A percentile compares a stretch with the other conserved stretches of the same genome.
Conservation (phyloP, 192 early-diverging fungal genomes). For the Oehlia diaphana region DNA sequence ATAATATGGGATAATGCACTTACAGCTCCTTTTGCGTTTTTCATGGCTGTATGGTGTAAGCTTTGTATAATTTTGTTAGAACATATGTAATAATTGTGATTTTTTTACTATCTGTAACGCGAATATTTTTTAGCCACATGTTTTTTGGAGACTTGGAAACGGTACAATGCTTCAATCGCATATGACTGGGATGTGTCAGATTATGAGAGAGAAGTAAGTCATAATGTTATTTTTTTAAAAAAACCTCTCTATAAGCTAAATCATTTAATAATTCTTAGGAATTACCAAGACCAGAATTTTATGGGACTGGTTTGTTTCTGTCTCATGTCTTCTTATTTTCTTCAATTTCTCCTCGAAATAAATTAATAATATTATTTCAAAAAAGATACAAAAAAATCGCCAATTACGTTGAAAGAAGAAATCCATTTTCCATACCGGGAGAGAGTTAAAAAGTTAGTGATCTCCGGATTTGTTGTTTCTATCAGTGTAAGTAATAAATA, state of each 20-base stretch:
- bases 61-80: neutral
- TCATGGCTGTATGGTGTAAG: conserved; percentile 61
- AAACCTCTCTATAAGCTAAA: neutral
- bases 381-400: conserved; percentile 38
- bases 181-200: conserved; percentile 59
- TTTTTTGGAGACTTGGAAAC: conserved; percentile 66
- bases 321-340: neutral
- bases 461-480: conserved; percentile 44
- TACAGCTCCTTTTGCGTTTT: conserved; percentile 56
- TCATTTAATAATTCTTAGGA: conserved; percentile 27
- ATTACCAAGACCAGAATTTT: conserved; percentile 57
- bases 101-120: neutral
- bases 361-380: neutral
- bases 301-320: conserved; percentile 36
- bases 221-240: neutral
- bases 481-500: conserved; percentile 35
- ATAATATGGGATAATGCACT: conserved; percentile 59
- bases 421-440: conserved; percentile 43
- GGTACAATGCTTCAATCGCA: conserved; percentile 44
- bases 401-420: conserved; percentile 51
- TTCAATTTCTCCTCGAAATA: neutral
- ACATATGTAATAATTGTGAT: neutral
- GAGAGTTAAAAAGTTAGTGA: conserved; percentile 37
- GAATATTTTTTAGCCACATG: conserved; percentile 33
- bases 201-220: conserved; percentile 35